These are phyloP conservation scores for Colletotrichum orbiculare DNA, from an alignment of 2,329 filamentous ascomycete species.

Conservation along the genomic window DNA sequence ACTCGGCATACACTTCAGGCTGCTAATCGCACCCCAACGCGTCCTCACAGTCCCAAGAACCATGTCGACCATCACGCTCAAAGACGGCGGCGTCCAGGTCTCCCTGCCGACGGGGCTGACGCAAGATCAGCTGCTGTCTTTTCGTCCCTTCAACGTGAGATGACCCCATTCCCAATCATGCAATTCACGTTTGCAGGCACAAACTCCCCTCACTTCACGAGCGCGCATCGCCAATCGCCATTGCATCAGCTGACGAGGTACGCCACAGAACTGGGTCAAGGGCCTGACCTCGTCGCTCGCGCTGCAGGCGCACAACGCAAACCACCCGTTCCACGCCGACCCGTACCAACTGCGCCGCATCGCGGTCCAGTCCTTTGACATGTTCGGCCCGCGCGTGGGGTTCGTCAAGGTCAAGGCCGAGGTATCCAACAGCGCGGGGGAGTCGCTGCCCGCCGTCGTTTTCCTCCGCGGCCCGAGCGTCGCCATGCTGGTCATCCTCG, in stretches of 20 bases:
- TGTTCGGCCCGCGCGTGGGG: conserved; percentile 60
- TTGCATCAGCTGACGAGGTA: conserved; percentile 12
- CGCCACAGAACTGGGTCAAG: conserved; percentile 58
- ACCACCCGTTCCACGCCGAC: conserved; percentile 64
- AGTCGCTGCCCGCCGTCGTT: conserved; percentile 63
- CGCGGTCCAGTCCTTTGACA: conserved; percentile 64
- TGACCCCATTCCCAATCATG: accelerated
- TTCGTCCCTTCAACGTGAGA: conserved; percentile 61
- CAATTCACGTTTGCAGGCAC: too few species aligned
- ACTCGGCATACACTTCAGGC: not conserved
- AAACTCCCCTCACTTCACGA: too few species aligned
- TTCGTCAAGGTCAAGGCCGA: conserved; percentile 66
- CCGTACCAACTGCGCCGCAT: conserved; percentile 65
- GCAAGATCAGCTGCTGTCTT: conserved; percentile 56
- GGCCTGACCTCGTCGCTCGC: conserved; percentile 59
- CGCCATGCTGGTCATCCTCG: conserved; percentile 67
- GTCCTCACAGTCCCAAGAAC: not conserved
- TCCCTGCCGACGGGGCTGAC: conserved; percentile 57
- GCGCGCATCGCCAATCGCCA: too few species aligned
- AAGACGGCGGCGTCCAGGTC: conserved; percentile 53
- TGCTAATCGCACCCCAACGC: not conserved
- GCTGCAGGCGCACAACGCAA: conserved; percentile 51
- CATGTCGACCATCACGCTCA: conserved; percentile 56
- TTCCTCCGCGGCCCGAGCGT: conserved; percentile 71
- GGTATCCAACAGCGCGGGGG: conserved; percentile 59